phyloP scores from a whole-genome alignment of 495 filamentous ascomycete genomes.

The Talaromyces nanjingensis region DNA sequence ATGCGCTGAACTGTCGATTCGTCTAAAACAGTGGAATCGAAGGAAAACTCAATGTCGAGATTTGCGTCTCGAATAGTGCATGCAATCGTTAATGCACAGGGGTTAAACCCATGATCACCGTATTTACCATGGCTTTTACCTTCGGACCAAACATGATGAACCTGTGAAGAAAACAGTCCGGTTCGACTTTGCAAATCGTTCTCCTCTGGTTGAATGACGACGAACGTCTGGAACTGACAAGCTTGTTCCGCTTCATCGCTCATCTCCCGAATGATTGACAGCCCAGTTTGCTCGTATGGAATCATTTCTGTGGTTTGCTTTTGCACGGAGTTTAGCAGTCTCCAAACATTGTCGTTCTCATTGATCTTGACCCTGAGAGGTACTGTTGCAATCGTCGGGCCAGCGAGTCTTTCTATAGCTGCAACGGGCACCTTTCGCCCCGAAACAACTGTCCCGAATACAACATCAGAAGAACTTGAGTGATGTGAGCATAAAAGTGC shows the following conservation, averaged over 20 bases:
- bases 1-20: not conserved
- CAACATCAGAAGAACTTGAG: conserved; percentile 21
- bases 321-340: not conserved
- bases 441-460: conserved; percentile 24
- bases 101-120: not conserved
- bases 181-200: conserved; percentile 14
- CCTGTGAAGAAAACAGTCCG: not conserved
- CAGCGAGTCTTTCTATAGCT: conserved; percentile 25
- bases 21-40: not conserved
- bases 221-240: conserved; percentile 26
- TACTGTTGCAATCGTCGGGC: conserved; percentile 28
- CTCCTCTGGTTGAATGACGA: conserved; percentile 16
- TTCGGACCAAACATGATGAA: not conserved
- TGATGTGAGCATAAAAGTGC: conserved; percentile 24
- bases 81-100: not conserved
- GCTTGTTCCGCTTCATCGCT: conserved; percentile 16
- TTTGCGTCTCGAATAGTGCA: not conserved
- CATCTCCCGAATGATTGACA: conserved; percentile 27
- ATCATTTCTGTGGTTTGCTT: conserved; percentile 18
- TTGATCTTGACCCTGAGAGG: conserved; percentile 10
- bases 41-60: not conserved
- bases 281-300: conserved; percentile 29
- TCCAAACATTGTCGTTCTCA: not conserved
- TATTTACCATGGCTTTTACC: not conserved
- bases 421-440: conserved; percentile 28